Evolutionary conservation across 192 early-diverging fungal genomes (phyloP).

Genomic region (Irineochytrium annulatum): DNA sequence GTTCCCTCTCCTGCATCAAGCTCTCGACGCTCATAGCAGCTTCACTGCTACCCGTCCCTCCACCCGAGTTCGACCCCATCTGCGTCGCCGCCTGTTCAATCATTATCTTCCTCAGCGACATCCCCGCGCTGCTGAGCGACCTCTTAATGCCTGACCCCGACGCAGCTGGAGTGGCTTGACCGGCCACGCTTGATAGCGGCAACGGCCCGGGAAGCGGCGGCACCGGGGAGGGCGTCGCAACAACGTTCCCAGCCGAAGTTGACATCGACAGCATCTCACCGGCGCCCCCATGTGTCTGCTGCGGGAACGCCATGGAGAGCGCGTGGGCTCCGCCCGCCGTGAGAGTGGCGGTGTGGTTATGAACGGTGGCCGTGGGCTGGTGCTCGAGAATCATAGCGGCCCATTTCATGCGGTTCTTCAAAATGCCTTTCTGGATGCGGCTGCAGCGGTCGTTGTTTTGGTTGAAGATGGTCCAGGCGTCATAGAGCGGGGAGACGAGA

Average conservation of each 20-base stretch:
- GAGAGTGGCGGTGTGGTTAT: not conserved
- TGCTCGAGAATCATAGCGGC: constrained; percentile 20
- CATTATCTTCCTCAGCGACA: no score
- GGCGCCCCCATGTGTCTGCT: no score
- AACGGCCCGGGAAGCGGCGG: no score
- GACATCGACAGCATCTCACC: no score
- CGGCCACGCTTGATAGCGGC: no score
- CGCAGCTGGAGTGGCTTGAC: no score
- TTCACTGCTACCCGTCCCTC: not conserved
- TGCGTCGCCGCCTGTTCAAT: no score
- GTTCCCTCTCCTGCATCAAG: not conserved
- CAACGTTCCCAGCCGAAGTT: no score
- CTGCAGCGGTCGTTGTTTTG: constrained; percentile 20
- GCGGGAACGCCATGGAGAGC: not conserved
- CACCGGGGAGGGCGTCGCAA: no score
- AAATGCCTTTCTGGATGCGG: constrained; percentile 20
- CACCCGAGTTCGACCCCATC: no score
- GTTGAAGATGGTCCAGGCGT: constrained; percentile 48
- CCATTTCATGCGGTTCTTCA: constrained; percentile 26
- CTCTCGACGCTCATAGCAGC: not conserved
- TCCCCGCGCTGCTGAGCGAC: no score
- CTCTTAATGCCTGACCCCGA: no score
- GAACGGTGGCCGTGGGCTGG: not conserved
- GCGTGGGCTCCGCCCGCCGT: not conserved
- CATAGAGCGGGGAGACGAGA: constrained; percentile 55